phyloP scores from a whole-genome alignment of 2,329 filamentous ascomycete genomes.

The Talaromyces amestolkiae region DNA sequence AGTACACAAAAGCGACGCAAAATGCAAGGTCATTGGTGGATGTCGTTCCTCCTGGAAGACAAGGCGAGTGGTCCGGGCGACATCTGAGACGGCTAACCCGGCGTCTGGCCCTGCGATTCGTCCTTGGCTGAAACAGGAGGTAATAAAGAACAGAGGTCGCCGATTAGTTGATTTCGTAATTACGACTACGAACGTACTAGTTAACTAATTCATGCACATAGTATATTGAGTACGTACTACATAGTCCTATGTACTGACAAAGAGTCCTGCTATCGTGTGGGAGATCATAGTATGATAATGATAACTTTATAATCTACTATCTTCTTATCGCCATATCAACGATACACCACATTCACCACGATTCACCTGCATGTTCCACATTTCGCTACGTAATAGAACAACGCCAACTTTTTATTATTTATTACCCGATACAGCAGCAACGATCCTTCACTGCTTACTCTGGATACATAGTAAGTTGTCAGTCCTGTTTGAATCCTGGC shows the following conservation, averaged over 20 bases:
- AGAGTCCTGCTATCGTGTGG: not conserved
- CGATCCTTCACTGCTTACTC: not conserved
- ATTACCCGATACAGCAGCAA: not conserved
- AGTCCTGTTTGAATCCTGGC: not conserved
- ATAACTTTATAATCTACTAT: not conserved
- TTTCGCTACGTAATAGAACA: not conserved
- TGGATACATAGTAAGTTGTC: not conserved
- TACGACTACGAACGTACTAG: not conserved
- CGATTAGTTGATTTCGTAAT: not conserved
- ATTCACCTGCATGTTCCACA: not conserved
- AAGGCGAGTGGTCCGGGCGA: constrained; percentile 4
- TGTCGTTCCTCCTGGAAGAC: not conserved
- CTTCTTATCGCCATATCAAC: not conserved
- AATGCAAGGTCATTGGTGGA: not conserved
- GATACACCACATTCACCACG: not conserved
- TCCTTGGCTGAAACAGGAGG: constrained; percentile 15
- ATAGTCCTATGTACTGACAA: not conserved
- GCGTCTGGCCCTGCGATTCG: constrained; percentile 2
- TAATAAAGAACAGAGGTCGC: not conserved
- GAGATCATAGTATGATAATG: constrained; percentile 11
- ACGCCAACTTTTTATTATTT: not conserved
- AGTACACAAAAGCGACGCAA: not conserved
- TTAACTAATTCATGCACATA: too few species aligned
- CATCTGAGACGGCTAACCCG: constrained; percentile 13
- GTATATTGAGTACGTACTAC: too few species aligned